Evolutionary conservation across 768 basidiomycete species (phyloP).

Genomic region (Hysterangium stoloniferum): DNA sequence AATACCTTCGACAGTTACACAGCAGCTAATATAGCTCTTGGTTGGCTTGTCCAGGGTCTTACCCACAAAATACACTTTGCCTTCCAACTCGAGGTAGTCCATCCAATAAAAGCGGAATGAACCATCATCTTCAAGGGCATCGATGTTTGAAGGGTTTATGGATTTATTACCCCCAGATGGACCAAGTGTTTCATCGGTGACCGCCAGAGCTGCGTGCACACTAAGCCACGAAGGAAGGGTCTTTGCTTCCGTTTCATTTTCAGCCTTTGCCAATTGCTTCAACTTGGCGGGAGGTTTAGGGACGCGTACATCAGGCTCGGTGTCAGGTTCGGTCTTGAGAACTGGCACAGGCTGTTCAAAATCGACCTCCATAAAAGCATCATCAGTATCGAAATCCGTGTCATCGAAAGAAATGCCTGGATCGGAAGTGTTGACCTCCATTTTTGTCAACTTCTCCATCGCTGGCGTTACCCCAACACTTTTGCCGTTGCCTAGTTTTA

Average conservation of each 20-base stretch:
- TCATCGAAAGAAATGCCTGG: constrained; percentile 44
- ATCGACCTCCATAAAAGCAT: constrained; percentile 18
- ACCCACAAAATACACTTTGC: constrained; percentile 81
- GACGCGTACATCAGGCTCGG: constrained; percentile 18
- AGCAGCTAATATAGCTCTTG: constrained; percentile 71
- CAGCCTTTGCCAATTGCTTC: constrained; percentile 35
- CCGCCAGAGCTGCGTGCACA: constrained; percentile 63
- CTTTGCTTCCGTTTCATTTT: constrained; percentile 22
- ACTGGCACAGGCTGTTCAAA: constrained; percentile 17
- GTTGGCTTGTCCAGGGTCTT: constrained; percentile 79
- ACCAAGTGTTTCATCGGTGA: constrained; percentile 57
- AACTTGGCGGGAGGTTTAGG: constrained; percentile 12
- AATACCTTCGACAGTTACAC: constrained; percentile 76
- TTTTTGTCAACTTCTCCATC: constrained; percentile 45
- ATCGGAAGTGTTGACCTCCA: constrained; percentile 49
- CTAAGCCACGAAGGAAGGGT: constrained; percentile 59
- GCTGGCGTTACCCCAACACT: constrained; percentile 40
- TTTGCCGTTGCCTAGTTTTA: constrained; percentile 34
- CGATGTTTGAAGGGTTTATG: constrained; percentile 34
- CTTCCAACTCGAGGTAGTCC: constrained; percentile 84
- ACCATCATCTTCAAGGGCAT: constrained; percentile 75
- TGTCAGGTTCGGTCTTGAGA: constrained; percentile 17
- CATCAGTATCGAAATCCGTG: constrained; percentile 30
- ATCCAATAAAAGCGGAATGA: constrained; percentile 92
- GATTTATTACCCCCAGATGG: constrained; percentile 1